These are phyloP conservation scores for Cystoderma amianthinum DNA, from an alignment of 768 basidiomycete genomes.

Conservation along the genomic window DNA sequence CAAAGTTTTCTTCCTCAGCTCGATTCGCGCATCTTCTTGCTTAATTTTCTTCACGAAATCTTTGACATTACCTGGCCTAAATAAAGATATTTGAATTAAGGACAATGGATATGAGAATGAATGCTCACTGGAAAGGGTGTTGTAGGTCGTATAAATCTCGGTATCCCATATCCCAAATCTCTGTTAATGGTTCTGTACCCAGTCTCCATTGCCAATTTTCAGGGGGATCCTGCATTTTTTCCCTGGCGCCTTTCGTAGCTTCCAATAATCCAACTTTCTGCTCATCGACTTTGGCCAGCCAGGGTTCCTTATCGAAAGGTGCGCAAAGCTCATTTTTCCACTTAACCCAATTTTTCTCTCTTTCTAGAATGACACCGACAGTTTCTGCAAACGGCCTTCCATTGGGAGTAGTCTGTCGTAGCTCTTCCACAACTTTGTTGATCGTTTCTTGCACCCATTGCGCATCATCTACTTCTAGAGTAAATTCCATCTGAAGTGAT, in stretches of 20 bases:
- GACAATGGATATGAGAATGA: conserved; percentile 6
- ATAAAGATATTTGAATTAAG: conserved; percentile 3
- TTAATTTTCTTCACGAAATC: conserved; percentile 70
- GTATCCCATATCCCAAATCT: conserved; percentile 83
- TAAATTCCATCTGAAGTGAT: conserved; percentile 81
- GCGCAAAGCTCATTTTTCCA: conserved; percentile 85
- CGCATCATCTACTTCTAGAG: conserved; percentile 55
- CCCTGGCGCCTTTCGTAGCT: conserved; percentile 45
- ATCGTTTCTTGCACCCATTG: conserved; percentile 76
- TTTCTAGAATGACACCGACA: conserved; percentile 60
- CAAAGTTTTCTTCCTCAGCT: conserved; percentile 36
- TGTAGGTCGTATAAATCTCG: conserved; percentile 55
- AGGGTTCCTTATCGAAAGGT: conserved; percentile 71
- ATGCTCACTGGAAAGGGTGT: conserved; percentile 61
- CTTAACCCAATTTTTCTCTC: conserved; percentile 85
- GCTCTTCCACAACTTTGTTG: conserved; percentile 46
- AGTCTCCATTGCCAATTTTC: conserved; percentile 57
- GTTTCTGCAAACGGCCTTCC: conserved; percentile 75
- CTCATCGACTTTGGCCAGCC: conserved; percentile 42
- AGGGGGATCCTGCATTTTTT: conserved; percentile 49
- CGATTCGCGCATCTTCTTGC: conserved; percentile 57
- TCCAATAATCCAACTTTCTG: conserved; percentile 53
- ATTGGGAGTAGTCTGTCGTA: conserved; percentile 72
- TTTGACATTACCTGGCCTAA: conserved; percentile 66
- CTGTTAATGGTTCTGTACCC: conserved; percentile 67